Evolutionary conservation across 148 eudicot species (phyloP).

Genomic region (Chenopodium suecicum): DNA sequence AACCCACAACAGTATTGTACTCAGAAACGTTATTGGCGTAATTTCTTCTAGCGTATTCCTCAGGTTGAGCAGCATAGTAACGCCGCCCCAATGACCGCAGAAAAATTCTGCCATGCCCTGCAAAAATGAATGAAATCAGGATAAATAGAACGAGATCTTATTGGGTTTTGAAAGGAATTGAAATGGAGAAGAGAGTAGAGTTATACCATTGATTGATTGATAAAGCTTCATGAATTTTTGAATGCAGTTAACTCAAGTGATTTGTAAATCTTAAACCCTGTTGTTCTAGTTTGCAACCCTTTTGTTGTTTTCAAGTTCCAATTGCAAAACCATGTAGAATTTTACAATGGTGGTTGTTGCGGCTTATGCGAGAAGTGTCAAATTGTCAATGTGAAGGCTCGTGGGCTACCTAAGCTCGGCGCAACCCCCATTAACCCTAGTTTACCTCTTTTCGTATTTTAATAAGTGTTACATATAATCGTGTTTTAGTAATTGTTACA

Average conservation of each 20-base stretch:
- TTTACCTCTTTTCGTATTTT: too few relatives aligned
- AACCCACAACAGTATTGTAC: conserved; percentile 70
- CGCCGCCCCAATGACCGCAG: conserved; percentile 52
- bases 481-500: too few relatives aligned
- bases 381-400: too few relatives aligned
- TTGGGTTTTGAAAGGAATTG: not conserved
- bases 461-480: too few relatives aligned
- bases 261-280: not conserved
- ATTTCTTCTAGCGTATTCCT: conserved; percentile 58
- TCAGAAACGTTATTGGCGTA: conserved; percentile 75
- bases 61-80: conserved; percentile 46
- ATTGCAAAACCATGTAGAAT: too few relatives aligned
- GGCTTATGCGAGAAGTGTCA: too few relatives aligned
- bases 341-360: too few relatives aligned
- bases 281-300: not conserved
- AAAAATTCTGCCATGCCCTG: conserved; percentile 40
- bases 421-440: too few relatives aligned
- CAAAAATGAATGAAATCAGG: not conserved
- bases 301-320: too few relatives aligned
- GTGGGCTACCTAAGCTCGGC: too few relatives aligned
- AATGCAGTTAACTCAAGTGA: not conserved
- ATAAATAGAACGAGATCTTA: not conserved
- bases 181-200: not conserved
- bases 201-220: conserved; percentile 35
- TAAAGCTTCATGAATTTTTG: conserved; percentile 35